Percentiles rank a stretch among this genome's conserved stretches.
phyloP scores from a whole-genome alignment of 805 yeast species.

The Wickerhamiella lipophila region DNA sequence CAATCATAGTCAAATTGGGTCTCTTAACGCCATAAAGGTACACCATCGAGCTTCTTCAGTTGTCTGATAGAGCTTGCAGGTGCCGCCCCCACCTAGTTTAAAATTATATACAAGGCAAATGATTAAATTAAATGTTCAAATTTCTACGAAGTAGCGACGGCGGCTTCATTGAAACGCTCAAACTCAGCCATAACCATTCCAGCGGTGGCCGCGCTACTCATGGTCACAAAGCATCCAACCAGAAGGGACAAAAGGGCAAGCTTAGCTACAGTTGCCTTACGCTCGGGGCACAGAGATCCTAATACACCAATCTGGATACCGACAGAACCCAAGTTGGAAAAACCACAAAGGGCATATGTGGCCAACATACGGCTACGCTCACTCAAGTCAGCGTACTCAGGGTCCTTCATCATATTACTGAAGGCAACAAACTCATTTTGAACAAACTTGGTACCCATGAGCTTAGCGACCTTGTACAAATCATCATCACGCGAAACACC shows the following conservation, averaged over 20 bases:
- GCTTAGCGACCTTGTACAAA: constrained; percentile 37
- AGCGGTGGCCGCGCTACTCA: constrained; percentile 45
- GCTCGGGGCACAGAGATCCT: constrained; percentile 41
- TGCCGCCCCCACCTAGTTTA: no score
- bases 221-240: constrained; percentile 42
- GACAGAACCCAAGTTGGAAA: constrained; percentile 48
- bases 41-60: no score
- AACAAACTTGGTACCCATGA: constrained; percentile 45
- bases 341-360: constrained; percentile 51
- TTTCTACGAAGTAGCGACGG: neutral
- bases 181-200: constrained; percentile 50
- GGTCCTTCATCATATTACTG: constrained; percentile 30
- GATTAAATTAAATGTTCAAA: no score
- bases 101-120: no score
- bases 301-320: constrained; percentile 52
- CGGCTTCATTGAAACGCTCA: constrained; percentile 14
- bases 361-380: constrained; percentile 43
- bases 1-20: neutral
- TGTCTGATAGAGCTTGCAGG: no score
- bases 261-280: constrained; percentile 36
- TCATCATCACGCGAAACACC: constrained; percentile 43
- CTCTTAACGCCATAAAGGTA: no score
- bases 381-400: constrained; percentile 36
- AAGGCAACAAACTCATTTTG: constrained; percentile 53
- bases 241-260: constrained; percentile 38